phyloP scores from a whole-genome alignment of 768 basidiomycete species.

The Collybiopsis confluens region DNA sequence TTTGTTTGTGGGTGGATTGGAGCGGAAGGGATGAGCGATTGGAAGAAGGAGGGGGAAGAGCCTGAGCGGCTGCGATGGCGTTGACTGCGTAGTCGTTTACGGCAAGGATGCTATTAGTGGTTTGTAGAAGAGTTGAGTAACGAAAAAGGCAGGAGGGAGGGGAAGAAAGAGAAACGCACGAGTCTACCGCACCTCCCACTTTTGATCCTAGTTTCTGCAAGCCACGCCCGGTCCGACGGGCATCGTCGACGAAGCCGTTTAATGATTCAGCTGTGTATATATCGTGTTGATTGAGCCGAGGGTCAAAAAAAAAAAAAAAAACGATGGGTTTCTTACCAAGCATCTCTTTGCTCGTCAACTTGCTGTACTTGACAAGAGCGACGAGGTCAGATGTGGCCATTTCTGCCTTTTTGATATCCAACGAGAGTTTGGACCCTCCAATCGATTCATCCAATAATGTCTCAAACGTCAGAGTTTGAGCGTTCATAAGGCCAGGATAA shows the following conservation, averaged over 20 bases:
- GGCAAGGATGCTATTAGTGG: constrained; percentile 54
- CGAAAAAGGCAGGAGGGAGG: constrained; percentile 1
- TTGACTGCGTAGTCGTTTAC: constrained; percentile 68
- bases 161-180: constrained; percentile 36
- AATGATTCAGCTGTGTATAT: constrained; percentile 46
- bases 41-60: constrained; percentile 27
- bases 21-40: constrained; percentile 34
- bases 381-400: constrained; percentile 71
- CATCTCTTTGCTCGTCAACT: constrained; percentile 54
- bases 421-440: constrained; percentile 54
- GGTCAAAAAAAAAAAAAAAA: too few species aligned
- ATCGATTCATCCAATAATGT: constrained; percentile 36
- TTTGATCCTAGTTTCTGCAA: constrained; percentile 61
- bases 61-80: constrained; percentile 43
- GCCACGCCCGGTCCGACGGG: constrained; percentile 54
- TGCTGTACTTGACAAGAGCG: constrained; percentile 58
- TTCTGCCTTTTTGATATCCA: constrained; percentile 72
- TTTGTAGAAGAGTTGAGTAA: background rate
- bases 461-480: constrained; percentile 21
- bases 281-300: too few species aligned
- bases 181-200: constrained; percentile 72
- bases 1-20: constrained; percentile 26
- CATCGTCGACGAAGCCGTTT: constrained; percentile 52
- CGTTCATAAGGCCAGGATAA: constrained; percentile 6
- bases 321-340: constrained; percentile 20